Evolutionary conservation across 1,284 basidiomycete species (phyloP), one percentile per base, ranked within the genome.

Genomic region (Polyporus tsugae): DNA sequence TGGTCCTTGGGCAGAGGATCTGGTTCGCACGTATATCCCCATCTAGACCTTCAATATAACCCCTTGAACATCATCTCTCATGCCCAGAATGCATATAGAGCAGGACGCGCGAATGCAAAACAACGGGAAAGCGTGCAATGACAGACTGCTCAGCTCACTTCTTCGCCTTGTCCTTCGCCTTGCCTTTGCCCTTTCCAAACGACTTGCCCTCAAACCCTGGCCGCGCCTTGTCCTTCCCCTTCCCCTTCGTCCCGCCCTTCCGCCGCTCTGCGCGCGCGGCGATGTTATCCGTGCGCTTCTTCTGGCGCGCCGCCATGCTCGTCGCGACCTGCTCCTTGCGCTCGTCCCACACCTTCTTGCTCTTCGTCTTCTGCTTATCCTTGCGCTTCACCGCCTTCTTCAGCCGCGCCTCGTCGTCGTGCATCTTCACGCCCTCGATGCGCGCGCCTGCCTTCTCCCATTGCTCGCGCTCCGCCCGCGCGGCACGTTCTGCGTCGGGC

Each of bases 371-470:
- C 74, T 89, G 89, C 80, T 96, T 96, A 81, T 97, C 96, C 75
- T 93, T 91, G 78, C 93, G 85, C 85, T 97, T 97, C 11, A 88
- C 90, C 33, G 95, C 95, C 83, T 97, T 97, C 84, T 96, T 96
- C 74, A 98, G 80, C 60, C 91, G 84, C 4, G 74, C 79, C 77
- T 95, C 93, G 73, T 96, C 93, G 75, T 98, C 96, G 62, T 88
- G 88, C 38, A 98, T 89, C 81, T 97, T 98, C 55, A 91, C 90
- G 5, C 96, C 96, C 59, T 93, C 92, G 69, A 96, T 84, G 60
- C 94, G 85, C 52, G 94, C 90, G 76, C 91, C 89, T 0, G 95
- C 95, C 81, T 96, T 96, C 64, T 89, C 89, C 94, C 95, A 97
- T 74, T 90, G 88, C 68, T 95, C 91, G 68, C 86, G 85, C 77